Evolutionary conservation across 805 yeast species (phyloP), one percentile per base, ranked within the genome.

Genomic region (Wickerhamomyces bovis): DNA sequence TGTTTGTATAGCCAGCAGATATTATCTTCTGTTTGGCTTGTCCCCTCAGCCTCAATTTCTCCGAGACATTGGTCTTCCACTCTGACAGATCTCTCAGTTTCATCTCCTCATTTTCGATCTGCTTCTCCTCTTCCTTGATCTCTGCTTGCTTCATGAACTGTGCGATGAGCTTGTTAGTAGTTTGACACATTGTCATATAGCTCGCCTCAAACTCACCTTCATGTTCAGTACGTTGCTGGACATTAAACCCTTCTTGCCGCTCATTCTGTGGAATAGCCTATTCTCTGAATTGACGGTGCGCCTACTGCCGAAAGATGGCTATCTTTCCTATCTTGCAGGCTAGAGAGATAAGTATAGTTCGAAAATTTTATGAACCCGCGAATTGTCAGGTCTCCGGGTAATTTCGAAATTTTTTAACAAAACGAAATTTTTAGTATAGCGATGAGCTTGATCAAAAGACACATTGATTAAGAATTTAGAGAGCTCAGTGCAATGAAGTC

Each of bases 181-280:
- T 7, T 36, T 36, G 39, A 19, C 16, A 19, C 39, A 36, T 19
- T 19, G 23, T 4, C 9, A 3, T 3, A 36, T 39, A 39, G 23
- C 20, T 4, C 18, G 11, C 8, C 2, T 3, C n/a, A 2, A 3
- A 38, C 55, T 7, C 28, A 53, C 57, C 26, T 55, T 88, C 96
- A 88, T 88, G 76, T 83, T 84, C 80, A 83, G 70, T 56, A 88
- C 86, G 57, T 89, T 75, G 56, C 78, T 77, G 23, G 94, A 84
- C 47, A 80, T 66, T 41, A 64, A 62, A 8, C 52, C 51, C 22
- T 49, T 50, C 22, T 44, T 49, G n/a, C 39, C 43, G 22, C 45
- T 41, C 52, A 48, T 48, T 33, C n/a, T 20, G 10, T 3, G 3
- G 16, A 4, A 11, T 12, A 2, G n/a, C 4, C 31, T 28, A 6